Evolutionary conservation across 805 yeast species (phyloP).

Genomic region (Kazachstania psychrophila): DNA sequence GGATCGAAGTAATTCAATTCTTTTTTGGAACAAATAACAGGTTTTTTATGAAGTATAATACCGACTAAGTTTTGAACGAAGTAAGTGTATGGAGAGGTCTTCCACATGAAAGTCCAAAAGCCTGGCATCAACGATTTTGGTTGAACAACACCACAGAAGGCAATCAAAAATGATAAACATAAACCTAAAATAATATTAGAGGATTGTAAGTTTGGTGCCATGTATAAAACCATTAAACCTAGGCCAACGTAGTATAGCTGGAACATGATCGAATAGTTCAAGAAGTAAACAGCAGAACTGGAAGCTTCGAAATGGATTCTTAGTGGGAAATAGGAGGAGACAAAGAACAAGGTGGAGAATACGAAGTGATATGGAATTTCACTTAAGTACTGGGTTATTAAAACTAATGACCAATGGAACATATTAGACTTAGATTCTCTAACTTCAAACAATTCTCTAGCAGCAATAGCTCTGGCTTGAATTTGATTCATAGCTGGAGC

Average conservation of each 20-base stretch:
- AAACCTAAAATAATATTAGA: constrained; percentile 22
- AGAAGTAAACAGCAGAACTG: constrained; percentile 42
- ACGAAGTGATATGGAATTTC: constrained; percentile 32
- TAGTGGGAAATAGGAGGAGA: constrained; percentile 35
- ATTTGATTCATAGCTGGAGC: constrained; percentile 36
- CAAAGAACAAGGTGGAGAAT: constrained; percentile 27
- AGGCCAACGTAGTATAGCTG: constrained; percentile 37
- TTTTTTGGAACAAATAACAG: constrained; percentile 34
- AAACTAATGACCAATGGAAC: constrained; percentile 34
- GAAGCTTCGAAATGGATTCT: constrained; percentile 25
- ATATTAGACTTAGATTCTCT: constrained; percentile 36
- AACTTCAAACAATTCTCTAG: constrained; percentile 34
- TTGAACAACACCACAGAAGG: constrained; percentile 35
- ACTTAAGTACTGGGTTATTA: constrained; percentile 28
- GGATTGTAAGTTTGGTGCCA: constrained; percentile 22
- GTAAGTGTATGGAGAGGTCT: constrained; percentile 36
- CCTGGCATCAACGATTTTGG: constrained; percentile 32
- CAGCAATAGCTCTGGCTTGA: constrained; percentile 30
- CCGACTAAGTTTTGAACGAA: constrained; percentile 39
- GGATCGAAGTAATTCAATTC: constrained; percentile 17
- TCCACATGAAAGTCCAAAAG: constrained; percentile 37
- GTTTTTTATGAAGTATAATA: constrained; percentile 39
- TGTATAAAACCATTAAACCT: constrained; percentile 29
- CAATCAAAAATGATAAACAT: constrained; percentile 24
- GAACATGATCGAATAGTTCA: constrained; percentile 36